Evolutionary conservation across 768 basidiomycete species (phyloP).

Genomic region (Saitozyma podzolica): DNA sequence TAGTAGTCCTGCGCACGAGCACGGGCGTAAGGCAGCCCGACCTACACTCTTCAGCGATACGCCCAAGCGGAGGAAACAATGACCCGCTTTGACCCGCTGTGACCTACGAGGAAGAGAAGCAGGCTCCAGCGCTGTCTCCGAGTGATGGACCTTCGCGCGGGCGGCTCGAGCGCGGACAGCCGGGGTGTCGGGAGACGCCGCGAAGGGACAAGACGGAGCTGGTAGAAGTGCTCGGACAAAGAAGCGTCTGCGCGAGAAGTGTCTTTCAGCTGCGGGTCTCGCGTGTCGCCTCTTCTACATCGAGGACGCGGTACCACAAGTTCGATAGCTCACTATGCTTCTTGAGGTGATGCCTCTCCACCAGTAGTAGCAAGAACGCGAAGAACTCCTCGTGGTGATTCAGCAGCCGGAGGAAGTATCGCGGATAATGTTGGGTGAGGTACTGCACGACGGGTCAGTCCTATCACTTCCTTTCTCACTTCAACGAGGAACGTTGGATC

Average conservation of each 20-base stretch:
- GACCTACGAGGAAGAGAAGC: conserved; percentile 72
- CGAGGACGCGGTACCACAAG: neutral
- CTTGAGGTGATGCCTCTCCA: conserved; percentile 86
- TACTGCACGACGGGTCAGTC: conserved; percentile 59
- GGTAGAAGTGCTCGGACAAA: conserved; percentile 95
- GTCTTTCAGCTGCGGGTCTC: neutral
- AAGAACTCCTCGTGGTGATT: conserved; percentile 98
- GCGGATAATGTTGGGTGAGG: conserved; percentile 89
- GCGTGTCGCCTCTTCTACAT: no score
- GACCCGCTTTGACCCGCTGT: no score
- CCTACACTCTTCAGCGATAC: conserved; percentile 55
- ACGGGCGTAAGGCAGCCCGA: conserved; percentile 83
- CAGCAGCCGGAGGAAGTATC: conserved; percentile 84
- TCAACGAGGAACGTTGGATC: neutral
- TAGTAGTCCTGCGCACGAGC: conserved; percentile 88
- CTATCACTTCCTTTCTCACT: neutral
- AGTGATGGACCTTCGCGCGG: conserved; percentile 58
- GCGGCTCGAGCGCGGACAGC: conserved; percentile 19
- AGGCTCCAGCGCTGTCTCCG: conserved; percentile 71
- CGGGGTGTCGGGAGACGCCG: conserved; percentile 22
- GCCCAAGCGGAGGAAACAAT: neutral
- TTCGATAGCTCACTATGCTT: conserved; percentile 66
- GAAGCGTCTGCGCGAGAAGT: conserved; percentile 69
- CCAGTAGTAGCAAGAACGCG: conserved; percentile 78
- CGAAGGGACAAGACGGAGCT: conserved; percentile 55